Conservation (phyloP, 2,329 filamentous ascomycete species). For the Balansia obtecta region DNA sequence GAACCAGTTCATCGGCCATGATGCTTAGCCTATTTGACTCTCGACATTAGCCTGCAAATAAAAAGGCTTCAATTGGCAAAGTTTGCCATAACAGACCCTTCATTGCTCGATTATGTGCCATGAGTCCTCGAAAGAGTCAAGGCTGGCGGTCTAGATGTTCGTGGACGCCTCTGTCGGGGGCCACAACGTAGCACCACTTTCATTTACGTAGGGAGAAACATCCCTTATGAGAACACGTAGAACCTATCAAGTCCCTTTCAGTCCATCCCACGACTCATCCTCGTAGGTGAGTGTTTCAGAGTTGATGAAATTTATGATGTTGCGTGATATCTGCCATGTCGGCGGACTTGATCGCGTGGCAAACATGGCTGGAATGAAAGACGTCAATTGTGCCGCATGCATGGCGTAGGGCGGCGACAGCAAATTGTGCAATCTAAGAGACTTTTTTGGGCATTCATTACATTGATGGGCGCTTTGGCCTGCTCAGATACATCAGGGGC, state of each 20-base stretch:
- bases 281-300: slow-evolving; percentile 62
- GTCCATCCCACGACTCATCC: slow-evolving; percentile 36
- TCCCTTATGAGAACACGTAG: slow-evolving; percentile 49
- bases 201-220: slow-evolving; percentile 57
- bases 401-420: slow-evolving; percentile 56
- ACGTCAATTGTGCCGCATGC: slow-evolving; percentile 56
- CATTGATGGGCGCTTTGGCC: slow-evolving; percentile 53
- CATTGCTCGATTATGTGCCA: slow-evolving; percentile 59
- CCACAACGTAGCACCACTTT: slow-evolving; percentile 56
- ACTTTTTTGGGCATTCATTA: slow-evolving; percentile 60
- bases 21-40: too few species aligned
- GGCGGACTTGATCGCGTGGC: slow-evolving; percentile 59
- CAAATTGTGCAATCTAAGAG: slow-evolving; percentile 65
- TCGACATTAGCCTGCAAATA: slow-evolving; percentile 38
- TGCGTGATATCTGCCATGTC: slow-evolving; percentile 55
- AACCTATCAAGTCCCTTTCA: slow-evolving; percentile 32
- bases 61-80: slow-evolving; percentile 56
- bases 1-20: neutral
- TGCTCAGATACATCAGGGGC: slow-evolving; percentile 54
- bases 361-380: slow-evolving; percentile 13
- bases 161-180: slow-evolving; percentile 72
- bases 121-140: slow-evolving; percentile 57
- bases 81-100: slow-evolving; percentile 67
- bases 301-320: slow-evolving; percentile 64
- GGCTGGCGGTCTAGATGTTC: slow-evolving; percentile 66